These are phyloP conservation scores for Allomyces javanicus DNA, from an alignment of 192 early-diverging fungal species.

Conservation along the genomic window DNA sequence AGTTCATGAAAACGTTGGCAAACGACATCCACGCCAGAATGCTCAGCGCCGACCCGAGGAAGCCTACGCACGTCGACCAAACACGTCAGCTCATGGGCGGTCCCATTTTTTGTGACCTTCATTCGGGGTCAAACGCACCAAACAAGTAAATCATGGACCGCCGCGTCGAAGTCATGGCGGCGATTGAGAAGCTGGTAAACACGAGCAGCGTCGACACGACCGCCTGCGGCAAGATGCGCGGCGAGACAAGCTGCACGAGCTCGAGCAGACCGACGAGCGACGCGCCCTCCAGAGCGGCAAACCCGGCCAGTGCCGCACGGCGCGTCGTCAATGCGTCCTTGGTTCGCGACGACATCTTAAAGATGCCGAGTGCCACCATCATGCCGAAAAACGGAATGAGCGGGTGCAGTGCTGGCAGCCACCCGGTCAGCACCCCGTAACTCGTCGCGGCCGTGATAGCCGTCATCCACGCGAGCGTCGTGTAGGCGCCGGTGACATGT, in stretches of 20 bases:
- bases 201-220: too few relatives aligned
- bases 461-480: background rate
- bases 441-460: background rate
- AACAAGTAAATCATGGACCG: background rate
- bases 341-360: background rate
- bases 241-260: background rate
- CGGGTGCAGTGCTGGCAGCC: background rate
- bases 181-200: too few relatives aligned
- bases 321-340: background rate
- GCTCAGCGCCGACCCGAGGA: background rate
- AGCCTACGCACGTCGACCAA: background rate
- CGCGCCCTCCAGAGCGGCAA: background rate
- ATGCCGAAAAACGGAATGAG: background rate
- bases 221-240: background rate
- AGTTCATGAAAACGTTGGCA: background rate
- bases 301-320: background rate
- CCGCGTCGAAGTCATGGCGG: background rate
- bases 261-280: background rate
- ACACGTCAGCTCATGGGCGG: background rate
- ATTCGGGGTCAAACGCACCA: background rate
- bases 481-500: background rate
- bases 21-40: background rate
- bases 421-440: background rate
- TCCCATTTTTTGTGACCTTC: background rate
- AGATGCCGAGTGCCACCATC: background rate